Base-by-base conservation (phyloP, 2,329 filamentous ascomycete genomes). In the Lasiodiplodia citricola region DNA sequence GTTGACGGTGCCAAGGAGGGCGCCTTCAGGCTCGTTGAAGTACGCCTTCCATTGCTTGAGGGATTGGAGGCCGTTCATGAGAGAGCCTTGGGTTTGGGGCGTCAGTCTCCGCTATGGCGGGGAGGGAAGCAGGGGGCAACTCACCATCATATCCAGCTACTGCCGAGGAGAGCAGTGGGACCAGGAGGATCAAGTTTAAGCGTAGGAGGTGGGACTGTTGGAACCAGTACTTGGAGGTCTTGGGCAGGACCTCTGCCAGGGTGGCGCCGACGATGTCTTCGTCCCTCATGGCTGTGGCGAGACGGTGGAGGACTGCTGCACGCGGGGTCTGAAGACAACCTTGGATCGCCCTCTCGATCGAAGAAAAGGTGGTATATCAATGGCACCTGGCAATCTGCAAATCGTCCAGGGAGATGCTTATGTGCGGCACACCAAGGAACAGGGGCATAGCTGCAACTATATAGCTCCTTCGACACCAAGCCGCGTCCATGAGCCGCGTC, bases 251-350 rank as follows among this genome's bases (percentile, higher is more conserved):
- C 57, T 77, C 74, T 16, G 76, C 76, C 14, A 79, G 71, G 8
- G 73, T 70, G 18, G 67, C 66, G 13, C 77, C 76, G 28, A 78
- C 77, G 51, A 78, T 78, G 78, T 90, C 87, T 69, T 85, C 85
- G 74, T 87, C 85, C 79, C 86, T 87, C 80, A 87, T 87, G 74
- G 21, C 25, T 21, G 5, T 10, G 2, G n/a, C 8, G 28, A 37
- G 18, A n/a, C 25, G 16, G 11, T 7, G 52, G 13, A 14, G 3
- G 13, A 28, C 28, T 28, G 28, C 28, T 28, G 28, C 28, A 28
- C 28, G 28, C 28, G 28, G 28, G 28, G 28, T 28, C 28, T 54
- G 51, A 11, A 28, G 21, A 35, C 31, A 21, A 8, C 4, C 4
- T 47, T 47, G 51, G 23, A 35, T 35, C 31, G 31, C 31, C 31